Percentiles rank a stretch among this genome's conserved stretches.
These are phyloP conservation scores for Vitis riparia DNA, from an alignment of 164 flowering plant species.

Conservation along the genomic window DNA sequence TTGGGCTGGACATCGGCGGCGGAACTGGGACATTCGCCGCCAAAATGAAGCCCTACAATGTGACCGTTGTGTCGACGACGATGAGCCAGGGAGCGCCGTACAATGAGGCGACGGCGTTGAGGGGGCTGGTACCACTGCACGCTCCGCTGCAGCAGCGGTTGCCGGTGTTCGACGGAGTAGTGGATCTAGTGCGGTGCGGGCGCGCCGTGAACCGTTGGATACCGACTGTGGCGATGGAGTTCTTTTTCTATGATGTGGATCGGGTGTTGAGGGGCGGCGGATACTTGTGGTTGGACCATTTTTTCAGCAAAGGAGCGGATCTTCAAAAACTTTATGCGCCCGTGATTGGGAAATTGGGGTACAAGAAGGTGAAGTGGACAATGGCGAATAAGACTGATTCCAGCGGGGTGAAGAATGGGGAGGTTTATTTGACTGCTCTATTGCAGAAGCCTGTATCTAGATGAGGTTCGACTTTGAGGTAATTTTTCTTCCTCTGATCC, in stretches of 20 bases:
- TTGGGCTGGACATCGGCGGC: conserved; percentile 83
- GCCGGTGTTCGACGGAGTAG: conserved; percentile 78
- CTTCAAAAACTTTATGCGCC: conserved; percentile 72
- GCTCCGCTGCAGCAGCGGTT: conserved; percentile 90
- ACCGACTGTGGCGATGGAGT: conserved; percentile 64
- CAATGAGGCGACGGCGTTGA: conserved; percentile 69
- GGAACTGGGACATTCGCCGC: conserved; percentile 91
- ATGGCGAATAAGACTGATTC: conserved; percentile 64
- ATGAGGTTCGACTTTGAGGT: conserved; percentile 21
- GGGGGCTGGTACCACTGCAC: conserved; percentile 83
- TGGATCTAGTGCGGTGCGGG: conserved; percentile 85
- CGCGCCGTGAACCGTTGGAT: conserved; percentile 94
- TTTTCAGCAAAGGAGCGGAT: conserved; percentile 72
- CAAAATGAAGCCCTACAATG: conserved; percentile 62
- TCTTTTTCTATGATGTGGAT: conserved; percentile 80
- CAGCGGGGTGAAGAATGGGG: conserved; percentile 71
- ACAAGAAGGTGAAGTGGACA: conserved; percentile 90
- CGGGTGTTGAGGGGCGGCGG: conserved; percentile 91
- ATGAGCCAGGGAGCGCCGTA: conserved; percentile 79
- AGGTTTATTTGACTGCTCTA: conserved; percentile 87
- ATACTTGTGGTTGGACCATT: conserved; percentile 80
- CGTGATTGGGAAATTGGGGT: conserved; percentile 75
- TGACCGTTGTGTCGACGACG: conserved; percentile 80
- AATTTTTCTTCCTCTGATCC: background rate
- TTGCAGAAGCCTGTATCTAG: conserved; percentile 71